Evolutionary conservation across 2,329 filamentous ascomycete genomes (phyloP).

Genomic region (Arthrobotrys iridis): DNA sequence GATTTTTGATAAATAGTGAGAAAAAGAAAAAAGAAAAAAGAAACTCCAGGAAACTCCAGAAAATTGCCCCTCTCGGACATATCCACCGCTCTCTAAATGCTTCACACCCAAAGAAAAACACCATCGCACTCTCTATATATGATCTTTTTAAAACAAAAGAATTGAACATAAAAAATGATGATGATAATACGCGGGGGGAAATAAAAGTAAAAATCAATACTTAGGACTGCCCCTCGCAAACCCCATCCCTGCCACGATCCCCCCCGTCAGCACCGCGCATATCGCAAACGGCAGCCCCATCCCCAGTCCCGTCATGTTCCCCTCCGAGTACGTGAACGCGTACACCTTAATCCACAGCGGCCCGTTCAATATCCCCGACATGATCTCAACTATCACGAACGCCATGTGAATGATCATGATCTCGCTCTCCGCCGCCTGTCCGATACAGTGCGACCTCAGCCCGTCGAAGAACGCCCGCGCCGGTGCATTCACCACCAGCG

Average conservation of each 20-base stretch:
- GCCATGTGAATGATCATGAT: slow-evolving; percentile 52
- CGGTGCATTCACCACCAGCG: slow-evolving; percentile 41
- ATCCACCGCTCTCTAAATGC: background rate
- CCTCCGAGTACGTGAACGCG: slow-evolving; percentile 47
- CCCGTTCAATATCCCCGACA: slow-evolving; percentile 46
- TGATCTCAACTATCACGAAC: slow-evolving; percentile 46
- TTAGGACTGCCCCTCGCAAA: slow-evolving; percentile 18
- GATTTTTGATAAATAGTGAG: too few species aligned
- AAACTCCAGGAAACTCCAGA: background rate
- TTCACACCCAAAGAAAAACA: background rate
- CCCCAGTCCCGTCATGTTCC: slow-evolving; percentile 44
- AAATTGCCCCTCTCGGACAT: too few species aligned
- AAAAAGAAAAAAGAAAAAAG: background rate
- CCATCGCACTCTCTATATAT: background rate
- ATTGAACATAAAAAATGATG: background rate
- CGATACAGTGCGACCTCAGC: slow-evolving; percentile 33
- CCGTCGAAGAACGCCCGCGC: slow-evolving; percentile 46
- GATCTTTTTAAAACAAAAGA: background rate
- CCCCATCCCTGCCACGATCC: slow-evolving; percentile 19
- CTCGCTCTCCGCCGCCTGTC: slow-evolving; percentile 31
- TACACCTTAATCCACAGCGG: slow-evolving; percentile 52
- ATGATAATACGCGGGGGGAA: background rate
- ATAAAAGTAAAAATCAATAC: background rate
- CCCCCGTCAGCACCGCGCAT: slow-evolving; percentile 27
- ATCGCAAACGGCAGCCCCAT: slow-evolving; percentile 49